Conservation (phyloP, 2,329 filamentous ascomycete species). For the Neophaeococcomyces mojaviensis region DNA sequence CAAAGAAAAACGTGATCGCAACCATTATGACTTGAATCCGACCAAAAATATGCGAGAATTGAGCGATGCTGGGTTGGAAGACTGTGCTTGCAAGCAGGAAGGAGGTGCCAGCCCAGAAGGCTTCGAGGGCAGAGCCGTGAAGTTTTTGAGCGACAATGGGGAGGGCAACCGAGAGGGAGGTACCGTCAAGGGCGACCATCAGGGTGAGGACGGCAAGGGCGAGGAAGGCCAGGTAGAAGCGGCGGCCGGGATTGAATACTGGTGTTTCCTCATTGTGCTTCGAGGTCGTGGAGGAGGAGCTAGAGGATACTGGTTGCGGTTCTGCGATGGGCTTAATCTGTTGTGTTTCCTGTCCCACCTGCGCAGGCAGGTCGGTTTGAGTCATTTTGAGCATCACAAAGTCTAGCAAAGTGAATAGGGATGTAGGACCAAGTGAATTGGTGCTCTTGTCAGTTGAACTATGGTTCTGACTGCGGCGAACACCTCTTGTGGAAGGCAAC, state of each 20-base stretch:
- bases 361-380: too few species aligned
- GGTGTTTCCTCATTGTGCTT: constrained; percentile 7
- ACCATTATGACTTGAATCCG: constrained; percentile 35
- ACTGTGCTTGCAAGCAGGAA: constrained; percentile 60
- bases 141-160: constrained; percentile 46
- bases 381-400: too few species aligned
- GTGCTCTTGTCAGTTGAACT: too few species aligned
- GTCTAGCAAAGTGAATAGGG: too few species aligned
- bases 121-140: constrained; percentile 49
- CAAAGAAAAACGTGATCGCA: constrained; percentile 36
- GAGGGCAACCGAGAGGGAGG: constrained; percentile 53
- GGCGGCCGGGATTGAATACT: constrained; percentile 15
- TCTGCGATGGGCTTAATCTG: background rate
- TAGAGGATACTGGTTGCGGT: background rate
- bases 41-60: constrained; percentile 43
- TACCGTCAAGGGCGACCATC: constrained; percentile 59
- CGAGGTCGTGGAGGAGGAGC: constrained; percentile 8
- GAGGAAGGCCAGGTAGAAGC: constrained; percentile 42
- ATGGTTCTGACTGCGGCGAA: too few species aligned
- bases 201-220: constrained; percentile 50
- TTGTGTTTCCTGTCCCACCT: constrained; percentile 14
- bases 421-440: too few species aligned
- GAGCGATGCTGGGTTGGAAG: constrained; percentile 45
- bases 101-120: constrained; percentile 65
- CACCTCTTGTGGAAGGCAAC: too few species aligned